These are phyloP conservation scores for Nitzschia palea DNA, from an alignment of 108 stramenopile genomes.

Conservation along the genomic window DNA sequence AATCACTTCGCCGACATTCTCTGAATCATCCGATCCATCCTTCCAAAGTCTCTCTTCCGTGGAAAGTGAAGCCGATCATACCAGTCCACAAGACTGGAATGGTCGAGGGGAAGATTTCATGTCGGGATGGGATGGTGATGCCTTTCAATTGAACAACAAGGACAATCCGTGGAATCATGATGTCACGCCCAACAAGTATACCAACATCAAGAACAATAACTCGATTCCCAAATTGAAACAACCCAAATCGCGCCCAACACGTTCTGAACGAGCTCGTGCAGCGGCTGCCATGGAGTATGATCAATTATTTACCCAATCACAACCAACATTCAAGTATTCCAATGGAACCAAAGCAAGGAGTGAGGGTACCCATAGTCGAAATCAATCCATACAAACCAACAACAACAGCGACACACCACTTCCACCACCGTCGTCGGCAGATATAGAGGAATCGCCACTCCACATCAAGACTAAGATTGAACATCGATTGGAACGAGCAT, in stretches of 20 bases:
- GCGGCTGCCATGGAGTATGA: background rate
- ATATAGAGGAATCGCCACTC: no score
- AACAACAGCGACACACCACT: no score
- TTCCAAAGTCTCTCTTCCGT: no score
- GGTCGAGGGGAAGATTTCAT: background rate
- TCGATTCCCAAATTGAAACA: constrained; percentile 16
- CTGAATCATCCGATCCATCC: no score
- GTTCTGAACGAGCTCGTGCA: background rate
- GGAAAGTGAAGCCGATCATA: background rate
- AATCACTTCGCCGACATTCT: no score
- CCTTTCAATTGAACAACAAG: background rate
- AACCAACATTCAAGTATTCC: no score
- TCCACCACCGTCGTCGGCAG: no score
- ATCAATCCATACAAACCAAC: no score
- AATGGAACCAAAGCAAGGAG: background rate
- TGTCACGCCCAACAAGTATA: background rate
- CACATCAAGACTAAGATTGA: constrained; percentile 28
- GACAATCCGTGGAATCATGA: no score
- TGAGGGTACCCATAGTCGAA: background rate
- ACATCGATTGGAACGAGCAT: constrained; percentile 32
- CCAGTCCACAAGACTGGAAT: background rate
- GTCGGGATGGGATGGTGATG: background rate
- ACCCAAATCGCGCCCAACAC: background rate
- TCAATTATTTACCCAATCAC: background rate
- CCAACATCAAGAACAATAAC: background rate